Evolutionary conservation across 192 early-diverging fungal genomes (phyloP), one percentile per base, ranked within the genome.

Genomic region (Backusella tarrabulga): DNA sequence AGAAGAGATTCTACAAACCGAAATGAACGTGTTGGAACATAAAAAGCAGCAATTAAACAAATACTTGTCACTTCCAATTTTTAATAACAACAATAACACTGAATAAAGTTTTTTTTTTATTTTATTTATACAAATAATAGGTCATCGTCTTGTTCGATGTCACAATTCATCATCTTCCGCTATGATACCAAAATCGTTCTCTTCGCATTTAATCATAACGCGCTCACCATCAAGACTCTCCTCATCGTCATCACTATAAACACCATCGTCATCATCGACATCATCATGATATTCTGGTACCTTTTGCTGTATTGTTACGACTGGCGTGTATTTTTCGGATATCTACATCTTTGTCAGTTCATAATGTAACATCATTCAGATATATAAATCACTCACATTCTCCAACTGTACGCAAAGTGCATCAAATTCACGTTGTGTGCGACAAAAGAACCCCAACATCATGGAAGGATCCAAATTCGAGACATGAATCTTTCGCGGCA

Each of bases 381-480:
- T 40, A 23, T 32, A 32, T 3, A 32, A 32, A 32, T 2, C 32
- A 23, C n/a, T 60, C 23, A 60, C 56, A 8, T 60, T 70, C 12
- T 80, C 73, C 4, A 89, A 83, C 19, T 81, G 79, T 17, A 77
- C 40, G 74, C 89, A 89, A 76, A 94, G 88, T 8, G 77, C 70
- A 36, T 90, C 87, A 76, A 94, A 93, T 6, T 93, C 92, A 9
- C 52, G 72, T n/a, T 72, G 60, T 34, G 89, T 88, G 23, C 81
- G 79, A 76, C 90, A 92, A 82, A 91, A 97, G 79, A 97, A 99
- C 1, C 96, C 97, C 77, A 97, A 83, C 6, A 97, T 88, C 91
- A 99, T 93, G 6, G 95, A 97, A 1, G 98, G 98, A 81, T 99
- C 98, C 69, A 99, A 79, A 17, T 91, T 80, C 12, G 84, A 86